Conservation (phyloP, 805 yeast genomes). For the Schizosaccharomyces cryophilus region DNA sequence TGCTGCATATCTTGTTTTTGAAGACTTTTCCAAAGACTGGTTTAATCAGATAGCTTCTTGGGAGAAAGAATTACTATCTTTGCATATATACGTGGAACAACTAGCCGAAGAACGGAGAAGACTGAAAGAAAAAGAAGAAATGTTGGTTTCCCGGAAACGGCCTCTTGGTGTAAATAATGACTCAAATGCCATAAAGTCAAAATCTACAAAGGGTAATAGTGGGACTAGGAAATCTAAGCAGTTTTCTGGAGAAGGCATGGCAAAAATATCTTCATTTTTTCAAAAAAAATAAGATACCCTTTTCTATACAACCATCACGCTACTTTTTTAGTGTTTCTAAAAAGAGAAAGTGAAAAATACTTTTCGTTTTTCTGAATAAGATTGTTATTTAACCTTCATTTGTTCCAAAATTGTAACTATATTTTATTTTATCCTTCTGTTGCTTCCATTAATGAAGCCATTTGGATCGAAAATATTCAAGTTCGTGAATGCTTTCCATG, state of each 20-base stretch:
- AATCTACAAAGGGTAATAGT: background rate
- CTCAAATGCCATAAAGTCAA: background rate
- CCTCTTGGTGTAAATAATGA: background rate
- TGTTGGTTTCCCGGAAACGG: background rate
- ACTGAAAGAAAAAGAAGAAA: background rate
- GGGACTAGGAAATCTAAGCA: background rate
- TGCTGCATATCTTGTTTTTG: background rate
- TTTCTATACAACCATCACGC: background rate
- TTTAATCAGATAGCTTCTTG: background rate
- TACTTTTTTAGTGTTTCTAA: background rate
- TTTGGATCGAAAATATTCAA: background rate
- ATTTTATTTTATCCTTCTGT: background rate
- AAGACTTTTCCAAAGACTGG: background rate
- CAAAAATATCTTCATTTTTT: conserved; percentile 15
- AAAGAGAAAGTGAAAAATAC: no score
- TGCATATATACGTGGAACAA: background rate
- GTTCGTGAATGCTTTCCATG: conserved; percentile 60
- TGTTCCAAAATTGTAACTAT: background rate
- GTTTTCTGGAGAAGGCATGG: conserved; percentile 6
- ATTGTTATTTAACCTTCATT: no score
- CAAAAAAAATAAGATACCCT: conserved; percentile 7
- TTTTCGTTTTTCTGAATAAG: no score
- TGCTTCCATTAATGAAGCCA: background rate
- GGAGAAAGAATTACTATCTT: background rate
- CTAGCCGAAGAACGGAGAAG: background rate